phyloP scores from a whole-genome alignment of 2,329 filamentous ascomycete species.

The Sordariomycetes sp. region DNA sequence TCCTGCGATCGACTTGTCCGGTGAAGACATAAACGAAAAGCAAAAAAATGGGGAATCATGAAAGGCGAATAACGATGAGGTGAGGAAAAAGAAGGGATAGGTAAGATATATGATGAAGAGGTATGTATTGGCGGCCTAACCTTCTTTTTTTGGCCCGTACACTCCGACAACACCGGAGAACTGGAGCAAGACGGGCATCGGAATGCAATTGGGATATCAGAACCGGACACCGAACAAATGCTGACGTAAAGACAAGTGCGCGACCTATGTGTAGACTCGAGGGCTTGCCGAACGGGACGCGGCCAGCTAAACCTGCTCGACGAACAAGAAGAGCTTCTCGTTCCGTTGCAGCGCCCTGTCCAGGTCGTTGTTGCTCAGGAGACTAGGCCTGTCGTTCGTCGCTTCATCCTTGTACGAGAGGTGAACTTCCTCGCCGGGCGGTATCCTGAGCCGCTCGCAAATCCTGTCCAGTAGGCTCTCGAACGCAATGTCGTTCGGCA shows the following conservation, averaged over 20 bases:
- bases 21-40: not conserved
- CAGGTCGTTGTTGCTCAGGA: slow-evolving; percentile 73
- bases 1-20: not conserved
- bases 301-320: slow-evolving; percentile 36
- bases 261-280: not conserved
- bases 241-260: not conserved
- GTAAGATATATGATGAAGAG: slow-evolving; percentile 4
- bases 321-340: slow-evolving; percentile 74
- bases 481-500: slow-evolving; percentile 71
- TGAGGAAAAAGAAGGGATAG: not conserved
- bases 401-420: slow-evolving; percentile 82
- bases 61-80: not conserved
- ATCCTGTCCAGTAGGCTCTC: slow-evolving; percentile 75
- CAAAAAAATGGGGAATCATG: slow-evolving; percentile 1
- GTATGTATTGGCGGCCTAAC: not conserved
- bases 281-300: not conserved
- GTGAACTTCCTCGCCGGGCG: slow-evolving; percentile 56
- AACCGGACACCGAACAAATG: not conserved
- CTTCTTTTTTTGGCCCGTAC: not conserved
- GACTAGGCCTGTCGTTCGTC: slow-evolving; percentile 60
- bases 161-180: not conserved
- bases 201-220: slow-evolving; percentile 5
- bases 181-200: not conserved
- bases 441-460: slow-evolving; percentile 69
- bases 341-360: slow-evolving; percentile 73